A percentile compares a stretch with the other conserved stretches of the same genome.
Evolutionary conservation across 2,329 filamentous ascomycete species (phyloP).

Genomic region (Eutypa lata): DNA sequence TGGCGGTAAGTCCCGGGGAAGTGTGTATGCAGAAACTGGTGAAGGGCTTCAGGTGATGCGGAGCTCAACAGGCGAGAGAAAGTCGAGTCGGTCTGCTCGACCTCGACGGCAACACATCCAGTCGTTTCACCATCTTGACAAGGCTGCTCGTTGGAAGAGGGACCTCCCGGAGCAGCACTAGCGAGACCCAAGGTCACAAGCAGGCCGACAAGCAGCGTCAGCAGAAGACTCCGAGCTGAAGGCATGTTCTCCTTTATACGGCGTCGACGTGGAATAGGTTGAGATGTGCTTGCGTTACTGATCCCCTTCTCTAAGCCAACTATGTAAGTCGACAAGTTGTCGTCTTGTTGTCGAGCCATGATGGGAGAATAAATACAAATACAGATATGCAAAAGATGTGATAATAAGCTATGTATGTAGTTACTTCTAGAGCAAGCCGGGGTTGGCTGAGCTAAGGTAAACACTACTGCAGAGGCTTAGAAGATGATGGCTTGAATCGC

Average conservation of each 20-base stretch:
- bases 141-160: conserved; percentile 17
- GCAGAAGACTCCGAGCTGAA: conserved; percentile 32
- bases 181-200: conserved; percentile 33
- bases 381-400: too few relatives aligned
- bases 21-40: conserved; percentile 63
- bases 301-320: not conserved
- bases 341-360: too few relatives aligned
- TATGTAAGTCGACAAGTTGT: not conserved
- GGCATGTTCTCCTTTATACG: conserved; percentile 31
- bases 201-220: conserved; percentile 28
- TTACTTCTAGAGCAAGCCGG: too few relatives aligned
- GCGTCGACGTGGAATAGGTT: conserved; percentile 3
- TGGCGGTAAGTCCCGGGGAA: conserved; percentile 63
- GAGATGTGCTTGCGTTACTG: conserved; percentile 3
- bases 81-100: conserved; percentile 23
- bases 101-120: conserved; percentile 6
- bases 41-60: conserved; percentile 58
- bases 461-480: too few relatives aligned
- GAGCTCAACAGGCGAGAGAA: conserved; percentile 55
- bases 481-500: too few relatives aligned
- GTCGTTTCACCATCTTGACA: conserved; percentile 12
- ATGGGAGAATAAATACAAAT: too few relatives aligned
- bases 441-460: too few relatives aligned
- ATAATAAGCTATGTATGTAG: too few relatives aligned
- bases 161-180: too few relatives aligned